Evolutionary conservation across 2,329 filamentous ascomycete species (phyloP).

Genomic region (Byssothecium circinans): DNA sequence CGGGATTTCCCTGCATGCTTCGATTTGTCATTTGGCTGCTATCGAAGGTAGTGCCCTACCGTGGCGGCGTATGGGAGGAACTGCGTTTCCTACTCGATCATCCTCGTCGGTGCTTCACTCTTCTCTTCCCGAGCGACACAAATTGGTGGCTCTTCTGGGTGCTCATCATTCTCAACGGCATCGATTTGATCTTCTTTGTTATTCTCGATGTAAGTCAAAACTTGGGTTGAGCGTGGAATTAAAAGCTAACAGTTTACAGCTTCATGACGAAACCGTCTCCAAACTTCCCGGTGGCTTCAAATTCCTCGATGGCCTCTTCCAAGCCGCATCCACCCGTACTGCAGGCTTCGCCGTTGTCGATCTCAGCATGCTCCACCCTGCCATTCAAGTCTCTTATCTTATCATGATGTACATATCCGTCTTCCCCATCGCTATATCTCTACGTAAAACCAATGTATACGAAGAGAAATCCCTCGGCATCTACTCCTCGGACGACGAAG

Average conservation of each 20-base stretch:
- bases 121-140: constrained; percentile 84
- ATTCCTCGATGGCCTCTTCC: constrained; percentile 85
- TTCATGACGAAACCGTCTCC: constrained; percentile 71
- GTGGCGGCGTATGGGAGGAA: constrained; percentile 82
- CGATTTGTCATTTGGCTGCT: constrained; percentile 87
- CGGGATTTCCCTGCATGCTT: constrained; percentile 91
- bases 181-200: constrained; percentile 89
- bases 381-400: constrained; percentile 89
- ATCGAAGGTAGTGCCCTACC: constrained; percentile 66
- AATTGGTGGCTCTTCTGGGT: constrained; percentile 97
- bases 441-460: constrained; percentile 93
- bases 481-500: constrained; percentile 57
- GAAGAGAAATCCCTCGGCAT: constrained; percentile 86
- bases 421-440: constrained; percentile 93
- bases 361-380: constrained; percentile 77
- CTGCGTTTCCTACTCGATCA: constrained; percentile 89
- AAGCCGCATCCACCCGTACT: constrained; percentile 85
- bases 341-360: constrained; percentile 86
- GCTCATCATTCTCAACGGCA: constrained; percentile 75
- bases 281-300: constrained; percentile 71
- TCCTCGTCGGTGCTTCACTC: constrained; percentile 91
- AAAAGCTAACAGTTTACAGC: constrained; percentile 46
- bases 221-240: too few species aligned
- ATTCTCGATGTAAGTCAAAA: constrained; percentile 75
- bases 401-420: constrained; percentile 99